These are phyloP conservation scores for Saksenaea oblongispora DNA, from an alignment of 371 early-diverging fungal species.

Conservation along the genomic window DNA sequence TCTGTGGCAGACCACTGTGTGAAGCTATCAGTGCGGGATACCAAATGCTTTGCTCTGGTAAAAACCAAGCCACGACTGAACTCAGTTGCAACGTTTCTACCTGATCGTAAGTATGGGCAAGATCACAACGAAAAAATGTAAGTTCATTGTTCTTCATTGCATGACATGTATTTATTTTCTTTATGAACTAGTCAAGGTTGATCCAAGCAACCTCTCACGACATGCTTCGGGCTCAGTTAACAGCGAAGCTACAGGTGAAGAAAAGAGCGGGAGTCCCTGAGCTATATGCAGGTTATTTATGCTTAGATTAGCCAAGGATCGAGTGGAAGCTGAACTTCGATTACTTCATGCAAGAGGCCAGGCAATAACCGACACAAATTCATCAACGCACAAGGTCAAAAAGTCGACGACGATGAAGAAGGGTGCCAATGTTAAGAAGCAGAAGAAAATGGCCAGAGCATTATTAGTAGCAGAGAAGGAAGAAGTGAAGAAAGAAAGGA, in stretches of 20 bases:
- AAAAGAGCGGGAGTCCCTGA: background rate
- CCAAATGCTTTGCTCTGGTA: background rate
- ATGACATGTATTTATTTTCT: background rate
- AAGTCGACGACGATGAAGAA: conserved; percentile 11
- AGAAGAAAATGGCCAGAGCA: conserved; percentile 18
- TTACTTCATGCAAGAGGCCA: conserved; percentile 13
- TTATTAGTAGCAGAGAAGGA: conserved; percentile 19
- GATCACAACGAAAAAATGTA: background rate
- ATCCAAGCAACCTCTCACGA: background rate
- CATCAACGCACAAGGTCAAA: conserved; percentile 1
- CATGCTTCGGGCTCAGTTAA: background rate
- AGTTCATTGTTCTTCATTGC: background rate
- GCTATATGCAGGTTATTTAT: background rate
- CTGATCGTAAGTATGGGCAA: background rate
- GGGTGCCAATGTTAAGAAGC: conserved; percentile 13
- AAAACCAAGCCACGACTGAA: conserved; percentile 1
- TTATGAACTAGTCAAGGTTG: background rate
- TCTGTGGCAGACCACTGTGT: no score
- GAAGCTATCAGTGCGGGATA: no score
- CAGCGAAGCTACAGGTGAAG: background rate
- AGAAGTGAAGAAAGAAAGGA: conserved; percentile 8
- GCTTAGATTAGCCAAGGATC: conserved; percentile 18
- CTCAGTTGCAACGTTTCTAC: background rate
- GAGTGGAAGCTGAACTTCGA: conserved; percentile 14
- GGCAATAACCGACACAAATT: background rate